Conservation (phyloP, 192 early-diverging fungal species). For the Coemansia sp. region DNA sequence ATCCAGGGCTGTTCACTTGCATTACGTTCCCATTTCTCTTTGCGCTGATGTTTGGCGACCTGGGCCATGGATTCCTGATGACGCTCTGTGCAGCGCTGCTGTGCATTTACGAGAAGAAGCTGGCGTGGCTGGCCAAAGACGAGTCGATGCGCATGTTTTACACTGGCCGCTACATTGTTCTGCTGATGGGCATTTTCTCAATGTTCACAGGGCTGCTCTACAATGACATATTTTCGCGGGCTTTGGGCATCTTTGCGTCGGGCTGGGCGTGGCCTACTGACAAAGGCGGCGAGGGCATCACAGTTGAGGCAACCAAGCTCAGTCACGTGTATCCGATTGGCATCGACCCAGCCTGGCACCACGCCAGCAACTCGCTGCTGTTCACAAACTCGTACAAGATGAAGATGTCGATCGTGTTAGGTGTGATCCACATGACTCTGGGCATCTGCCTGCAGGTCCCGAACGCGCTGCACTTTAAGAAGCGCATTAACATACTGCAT, state of each 20-base stretch:
- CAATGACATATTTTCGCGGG: slow-evolving; percentile 95
- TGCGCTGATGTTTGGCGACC: slow-evolving; percentile 99
- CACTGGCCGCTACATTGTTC: slow-evolving; percentile 94
- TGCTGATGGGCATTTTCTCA: slow-evolving; percentile 97
- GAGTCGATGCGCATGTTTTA: slow-evolving; percentile 86
- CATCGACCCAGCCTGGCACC: slow-evolving; percentile 93
- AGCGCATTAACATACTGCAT: slow-evolving; percentile 71
- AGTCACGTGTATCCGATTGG: slow-evolving; percentile 73
- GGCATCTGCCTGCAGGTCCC: slow-evolving; percentile 85
- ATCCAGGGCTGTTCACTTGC: slow-evolving; percentile 94
- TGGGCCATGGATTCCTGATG: slow-evolving; percentile 93
- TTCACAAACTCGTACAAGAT: slow-evolving; percentile 99
- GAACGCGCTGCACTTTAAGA: slow-evolving; percentile 88
- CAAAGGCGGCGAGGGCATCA: slow-evolving; percentile 56
- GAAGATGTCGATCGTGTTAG: slow-evolving; percentile 97
- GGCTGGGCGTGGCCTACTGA: slow-evolving; percentile 74
- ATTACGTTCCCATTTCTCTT: slow-evolving; percentile 99
- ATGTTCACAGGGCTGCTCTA: slow-evolving; percentile 97
- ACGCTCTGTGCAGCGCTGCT: slow-evolving; percentile 72
- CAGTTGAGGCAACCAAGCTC: slow-evolving; percentile 61
- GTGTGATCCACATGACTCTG: slow-evolving; percentile 96
- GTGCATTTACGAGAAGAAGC: slow-evolving; percentile 74
- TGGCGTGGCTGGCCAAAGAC: slow-evolving; percentile 69
- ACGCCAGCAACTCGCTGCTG: slow-evolving; percentile 86
- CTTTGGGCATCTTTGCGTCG: slow-evolving; percentile 68